phyloP scores from a whole-genome alignment of 129 eudicot genomes.

The Pulicaria dysenterica region DNA sequence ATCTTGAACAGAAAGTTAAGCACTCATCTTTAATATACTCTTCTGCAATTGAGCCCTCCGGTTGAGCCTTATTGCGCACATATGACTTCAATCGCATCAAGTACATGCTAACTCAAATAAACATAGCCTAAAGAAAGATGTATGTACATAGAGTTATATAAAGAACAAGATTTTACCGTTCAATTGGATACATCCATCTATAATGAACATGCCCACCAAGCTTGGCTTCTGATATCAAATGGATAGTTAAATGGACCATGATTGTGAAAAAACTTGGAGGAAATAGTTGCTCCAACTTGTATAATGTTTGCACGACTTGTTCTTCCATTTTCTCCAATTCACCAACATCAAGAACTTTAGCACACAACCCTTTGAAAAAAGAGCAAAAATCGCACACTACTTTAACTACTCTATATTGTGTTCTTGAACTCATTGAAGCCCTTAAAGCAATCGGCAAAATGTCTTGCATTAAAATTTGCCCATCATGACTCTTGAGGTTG shows the following conservation, averaged over 20 bases:
- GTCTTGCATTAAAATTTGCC: constrained; percentile 6
- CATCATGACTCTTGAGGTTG: constrained; percentile 10
- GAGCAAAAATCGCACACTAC: not conserved
- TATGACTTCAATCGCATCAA: constrained; percentile 6
- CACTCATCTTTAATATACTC: not conserved
- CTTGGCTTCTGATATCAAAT: not conserved
- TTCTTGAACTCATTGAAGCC: not conserved
- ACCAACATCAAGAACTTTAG: not conserved
- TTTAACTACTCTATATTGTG: constrained; percentile 6
- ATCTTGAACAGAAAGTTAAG: not conserved
- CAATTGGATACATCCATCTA: not conserved
- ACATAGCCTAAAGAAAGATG: too few relatives aligned
- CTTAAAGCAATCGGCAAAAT: constrained; percentile 2
- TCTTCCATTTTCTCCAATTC: not conserved
- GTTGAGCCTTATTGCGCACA: not conserved
- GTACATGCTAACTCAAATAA: not conserved
- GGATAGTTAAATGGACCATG: not conserved
- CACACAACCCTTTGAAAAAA: not conserved
- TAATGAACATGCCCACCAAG: not conserved
- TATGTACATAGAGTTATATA: not conserved
- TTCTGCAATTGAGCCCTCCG: not conserved
- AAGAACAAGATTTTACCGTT: not conserved
- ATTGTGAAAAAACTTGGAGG: not conserved
- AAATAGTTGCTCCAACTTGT: constrained; percentile 1
- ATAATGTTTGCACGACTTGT: not conserved